Evolutionary conservation across 2,329 filamentous ascomycete genomes (phyloP).

Genomic region (Colletotrichum filicis): DNA sequence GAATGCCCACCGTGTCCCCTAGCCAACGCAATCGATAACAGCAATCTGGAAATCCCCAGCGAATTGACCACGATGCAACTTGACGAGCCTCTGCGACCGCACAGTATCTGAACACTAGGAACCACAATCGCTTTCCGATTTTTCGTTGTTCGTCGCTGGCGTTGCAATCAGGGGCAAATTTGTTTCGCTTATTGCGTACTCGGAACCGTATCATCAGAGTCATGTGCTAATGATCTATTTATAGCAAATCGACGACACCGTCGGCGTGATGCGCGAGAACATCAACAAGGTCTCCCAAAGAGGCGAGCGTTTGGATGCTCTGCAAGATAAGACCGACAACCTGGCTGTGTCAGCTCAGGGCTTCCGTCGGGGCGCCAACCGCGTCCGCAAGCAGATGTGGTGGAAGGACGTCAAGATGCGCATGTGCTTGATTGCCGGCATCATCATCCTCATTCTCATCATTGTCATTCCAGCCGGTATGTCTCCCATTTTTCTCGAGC

Average conservation of each 20-base stretch:
- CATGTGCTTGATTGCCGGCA: conserved; percentile 91
- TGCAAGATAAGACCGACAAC: conserved; percentile 96
- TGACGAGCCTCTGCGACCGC: background rate
- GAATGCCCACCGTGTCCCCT: background rate
- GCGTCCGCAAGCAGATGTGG: conserved; percentile 98
- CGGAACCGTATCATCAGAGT: conserved; percentile 15
- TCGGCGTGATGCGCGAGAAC: conserved; percentile 96
- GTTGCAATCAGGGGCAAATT: conserved; percentile 22
- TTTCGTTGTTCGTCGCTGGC: background rate
- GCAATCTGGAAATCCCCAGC: background rate
- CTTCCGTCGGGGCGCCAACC: conserved; percentile 95
- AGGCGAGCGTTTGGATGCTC: conserved; percentile 86
- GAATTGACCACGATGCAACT: background rate
- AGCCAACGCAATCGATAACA: background rate
- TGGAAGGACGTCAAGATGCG: conserved; percentile 99
- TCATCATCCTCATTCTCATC: conserved; percentile 90
- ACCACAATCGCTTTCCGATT: background rate
- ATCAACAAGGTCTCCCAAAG: conserved; percentile 96
- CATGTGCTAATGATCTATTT: conserved; percentile 35
- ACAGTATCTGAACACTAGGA: background rate
- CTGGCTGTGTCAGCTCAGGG: conserved; percentile 92
- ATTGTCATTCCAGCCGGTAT: conserved; percentile 94
- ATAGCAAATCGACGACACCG: conserved; percentile 97
- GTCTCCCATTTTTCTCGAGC: conserved; percentile 44
- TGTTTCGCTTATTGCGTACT: conserved; percentile 15